A percentile compares a stretch with the other conserved stretches of the same genome.
Evolutionary conservation across 768 basidiomycete species (phyloP).

Genomic region (Suillus luteus): DNA sequence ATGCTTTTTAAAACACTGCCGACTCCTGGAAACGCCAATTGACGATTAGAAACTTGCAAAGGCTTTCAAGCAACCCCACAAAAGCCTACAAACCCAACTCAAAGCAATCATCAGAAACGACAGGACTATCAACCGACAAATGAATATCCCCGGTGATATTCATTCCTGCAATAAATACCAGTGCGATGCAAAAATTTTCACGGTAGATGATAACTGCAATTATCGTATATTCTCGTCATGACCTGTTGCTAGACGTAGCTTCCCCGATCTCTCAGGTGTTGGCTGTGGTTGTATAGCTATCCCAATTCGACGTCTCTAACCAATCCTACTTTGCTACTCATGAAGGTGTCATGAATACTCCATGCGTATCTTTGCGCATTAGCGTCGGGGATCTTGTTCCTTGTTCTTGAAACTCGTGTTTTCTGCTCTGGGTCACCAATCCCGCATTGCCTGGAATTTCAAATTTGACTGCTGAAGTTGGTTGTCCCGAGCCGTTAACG

Average conservation of each 20-base stretch:
- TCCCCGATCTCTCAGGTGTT: too few species aligned
- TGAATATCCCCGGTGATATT: neutral
- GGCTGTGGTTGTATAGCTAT: neutral
- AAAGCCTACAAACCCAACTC: too few species aligned
- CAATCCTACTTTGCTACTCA: neutral
- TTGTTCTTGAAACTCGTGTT: neutral
- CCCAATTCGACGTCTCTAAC: neutral
- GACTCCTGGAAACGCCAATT: too few species aligned
- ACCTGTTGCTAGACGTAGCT: too few species aligned
- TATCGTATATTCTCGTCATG: too few species aligned
- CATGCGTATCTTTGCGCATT: neutral
- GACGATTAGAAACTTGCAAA: too few species aligned
- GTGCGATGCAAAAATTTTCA: neutral
- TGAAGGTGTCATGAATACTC: neutral
- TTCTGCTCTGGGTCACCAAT: neutral
- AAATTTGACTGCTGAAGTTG: neutral
- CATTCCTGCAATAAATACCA: neutral
- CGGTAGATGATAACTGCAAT: conserved; percentile 17
- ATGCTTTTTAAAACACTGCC: too few species aligned
- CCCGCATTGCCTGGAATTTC: neutral
- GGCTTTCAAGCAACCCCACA: too few species aligned
- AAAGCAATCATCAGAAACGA: too few species aligned
- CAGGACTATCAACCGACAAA: too few species aligned
- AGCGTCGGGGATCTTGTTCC: neutral
- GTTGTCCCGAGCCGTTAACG: conserved; percentile 9